Percentiles rank a stretch among this genome's conserved stretches.
These are phyloP conservation scores for Biscogniauxia mediterranea DNA, from an alignment of 2,329 filamentous ascomycete species.

Conservation along the genomic window DNA sequence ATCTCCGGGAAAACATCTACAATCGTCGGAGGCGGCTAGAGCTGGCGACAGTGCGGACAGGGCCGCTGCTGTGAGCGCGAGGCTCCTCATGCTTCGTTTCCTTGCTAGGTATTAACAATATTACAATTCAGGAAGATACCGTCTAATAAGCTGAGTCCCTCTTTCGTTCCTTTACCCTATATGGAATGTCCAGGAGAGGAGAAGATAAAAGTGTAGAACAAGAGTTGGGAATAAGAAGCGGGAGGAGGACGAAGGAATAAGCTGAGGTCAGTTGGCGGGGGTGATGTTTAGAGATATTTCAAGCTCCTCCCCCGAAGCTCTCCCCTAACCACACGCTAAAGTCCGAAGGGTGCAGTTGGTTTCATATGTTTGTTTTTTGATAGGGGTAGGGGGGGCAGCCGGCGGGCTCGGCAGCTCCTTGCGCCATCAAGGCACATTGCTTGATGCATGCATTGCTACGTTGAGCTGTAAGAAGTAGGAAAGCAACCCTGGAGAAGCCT, in stretches of 20 bases:
- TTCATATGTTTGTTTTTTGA: not conserved
- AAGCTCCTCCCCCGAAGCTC: not conserved
- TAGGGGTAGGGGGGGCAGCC: not conserved
- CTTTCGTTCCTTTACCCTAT: not conserved
- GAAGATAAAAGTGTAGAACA: not conserved
- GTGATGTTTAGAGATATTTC: not conserved
- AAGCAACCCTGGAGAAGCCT: not conserved
- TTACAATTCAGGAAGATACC: not conserved
- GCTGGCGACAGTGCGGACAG: not conserved
- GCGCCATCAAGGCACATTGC: not conserved
- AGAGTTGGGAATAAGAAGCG: not conserved
- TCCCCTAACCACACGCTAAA: not conserved
- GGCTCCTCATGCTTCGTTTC: not conserved
- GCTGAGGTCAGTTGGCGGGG: not conserved
- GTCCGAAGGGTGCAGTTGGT: not conserved
- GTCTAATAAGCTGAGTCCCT: not conserved
- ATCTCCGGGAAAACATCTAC: slow-evolving; percentile 51
- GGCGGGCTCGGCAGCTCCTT: not conserved
- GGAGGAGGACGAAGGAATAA: no score
- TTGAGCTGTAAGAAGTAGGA: not conserved
- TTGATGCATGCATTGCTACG: not conserved
- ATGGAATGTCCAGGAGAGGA: not conserved
- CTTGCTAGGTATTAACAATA: not conserved
- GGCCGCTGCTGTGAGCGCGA: not conserved
- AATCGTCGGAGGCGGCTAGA: slow-evolving; percentile 23